Percentiles rank a stretch among this genome's conserved stretches.
phyloP scores from a whole-genome alignment of 441 rosid species.

The Corymbia calophylla region DNA sequence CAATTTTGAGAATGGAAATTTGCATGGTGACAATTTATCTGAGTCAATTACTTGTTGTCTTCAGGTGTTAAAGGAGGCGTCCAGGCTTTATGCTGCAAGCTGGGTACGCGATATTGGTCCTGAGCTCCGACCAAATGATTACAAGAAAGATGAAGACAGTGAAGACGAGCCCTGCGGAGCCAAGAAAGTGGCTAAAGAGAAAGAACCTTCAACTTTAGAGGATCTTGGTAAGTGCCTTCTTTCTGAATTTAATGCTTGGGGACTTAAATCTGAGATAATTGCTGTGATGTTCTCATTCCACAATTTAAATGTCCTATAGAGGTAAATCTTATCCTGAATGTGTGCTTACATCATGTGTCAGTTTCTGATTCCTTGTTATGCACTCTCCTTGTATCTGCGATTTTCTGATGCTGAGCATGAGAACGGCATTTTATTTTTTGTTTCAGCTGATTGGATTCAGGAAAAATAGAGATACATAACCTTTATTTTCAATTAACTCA shows the following conservation, averaged over 20 bases:
- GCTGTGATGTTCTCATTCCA: not conserved
- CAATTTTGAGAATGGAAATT: not conserved
- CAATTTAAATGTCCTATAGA: not conserved
- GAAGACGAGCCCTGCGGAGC: constrained; percentile 15
- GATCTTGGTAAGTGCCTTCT: constrained; percentile 61
- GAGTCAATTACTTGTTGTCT: not conserved
- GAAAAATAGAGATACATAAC: not conserved
- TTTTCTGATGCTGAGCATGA: not conserved
- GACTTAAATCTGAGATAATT: not conserved
- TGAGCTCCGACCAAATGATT: constrained; percentile 77
- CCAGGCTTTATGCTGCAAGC: constrained; percentile 81
- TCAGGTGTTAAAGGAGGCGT: constrained; percentile 80
- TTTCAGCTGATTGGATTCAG: not conserved
- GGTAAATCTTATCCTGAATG: not conserved
- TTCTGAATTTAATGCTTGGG: not conserved
- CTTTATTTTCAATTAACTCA: not conserved
- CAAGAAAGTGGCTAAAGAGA: constrained; percentile 19
- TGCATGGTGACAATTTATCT: not conserved
- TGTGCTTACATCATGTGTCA: not conserved
- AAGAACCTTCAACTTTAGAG: constrained; percentile 68
- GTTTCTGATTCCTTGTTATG: not conserved
- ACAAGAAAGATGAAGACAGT: constrained; percentile 42
- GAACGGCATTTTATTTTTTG: not conserved
- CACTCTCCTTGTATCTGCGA: not conserved
- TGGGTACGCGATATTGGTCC: constrained; percentile 94